These are phyloP conservation scores for Phytophthora colocasiae DNA, from an alignment of 352 stramenopile genomes.

Conservation along the genomic window DNA sequence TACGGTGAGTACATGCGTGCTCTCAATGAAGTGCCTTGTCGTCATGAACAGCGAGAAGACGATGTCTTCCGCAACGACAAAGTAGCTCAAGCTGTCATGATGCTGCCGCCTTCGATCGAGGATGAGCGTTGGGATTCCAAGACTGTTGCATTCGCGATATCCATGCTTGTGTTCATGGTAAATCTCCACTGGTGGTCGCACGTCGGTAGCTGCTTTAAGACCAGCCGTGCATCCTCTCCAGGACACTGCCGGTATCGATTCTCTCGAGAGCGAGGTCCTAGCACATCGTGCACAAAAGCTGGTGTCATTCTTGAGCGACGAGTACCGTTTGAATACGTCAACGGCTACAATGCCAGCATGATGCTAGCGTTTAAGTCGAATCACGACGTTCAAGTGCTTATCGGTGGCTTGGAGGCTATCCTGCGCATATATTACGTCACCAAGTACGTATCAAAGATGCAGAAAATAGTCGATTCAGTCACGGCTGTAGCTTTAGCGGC, in stretches of 20 bases:
- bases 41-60: not conserved
- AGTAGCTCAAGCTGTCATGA: not conserved
- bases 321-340: not conserved
- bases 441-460: constrained; percentile 3
- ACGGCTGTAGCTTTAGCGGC: not conserved
- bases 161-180: not conserved
- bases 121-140: not conserved
- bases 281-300: not conserved
- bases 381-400: not conserved
- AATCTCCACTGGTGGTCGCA: constrained; percentile 10
- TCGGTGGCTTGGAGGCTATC: not conserved
- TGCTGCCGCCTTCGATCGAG: not conserved
- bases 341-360: not conserved
- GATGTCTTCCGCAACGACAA: not conserved
- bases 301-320: not conserved
- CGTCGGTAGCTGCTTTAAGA: not conserved
- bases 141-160: constrained; percentile 1
- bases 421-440: not conserved
- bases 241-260: not conserved
- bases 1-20: too few relatives aligned
- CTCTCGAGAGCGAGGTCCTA: not conserved
- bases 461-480: not conserved
- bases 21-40: not conserved
- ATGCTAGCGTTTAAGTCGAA: not conserved
- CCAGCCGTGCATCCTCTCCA: not conserved